Conservation (phyloP, 2,329 filamentous ascomycete genomes). For the Zarea fungicola region DNA sequence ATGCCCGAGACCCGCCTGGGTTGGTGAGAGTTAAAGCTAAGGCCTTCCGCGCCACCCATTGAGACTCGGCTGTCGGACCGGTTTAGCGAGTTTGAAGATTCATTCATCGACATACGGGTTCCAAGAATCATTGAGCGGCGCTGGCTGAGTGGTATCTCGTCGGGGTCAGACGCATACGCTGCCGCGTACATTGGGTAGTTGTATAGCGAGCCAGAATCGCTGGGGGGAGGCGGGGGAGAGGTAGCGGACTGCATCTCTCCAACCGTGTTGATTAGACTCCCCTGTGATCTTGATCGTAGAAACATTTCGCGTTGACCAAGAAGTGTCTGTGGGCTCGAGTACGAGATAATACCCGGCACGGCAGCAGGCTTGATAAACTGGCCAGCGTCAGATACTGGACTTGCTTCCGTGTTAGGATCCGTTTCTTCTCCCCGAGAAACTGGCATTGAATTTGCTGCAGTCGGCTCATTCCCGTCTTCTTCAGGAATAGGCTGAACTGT, state of each 20-base stretch:
- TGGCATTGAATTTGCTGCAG: conserved; percentile 10
- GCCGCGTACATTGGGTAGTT: conserved; percentile 30
- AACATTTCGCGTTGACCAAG: conserved; percentile 51
- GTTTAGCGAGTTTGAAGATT: conserved; percentile 9
- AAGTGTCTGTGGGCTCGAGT: conserved; percentile 49
- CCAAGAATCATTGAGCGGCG: conserved; percentile 56
- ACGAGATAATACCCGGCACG: conserved; percentile 44
- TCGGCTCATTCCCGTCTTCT: conserved; percentile 24
- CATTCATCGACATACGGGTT: conserved; percentile 31
- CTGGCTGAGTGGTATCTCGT: conserved; percentile 68
- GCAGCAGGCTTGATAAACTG: conserved; percentile 18
- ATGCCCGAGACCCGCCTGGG: conserved; percentile 42
- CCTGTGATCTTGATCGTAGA: conserved; percentile 47
- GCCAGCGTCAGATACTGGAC: not conserved
- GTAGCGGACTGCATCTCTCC: conserved; percentile 21
- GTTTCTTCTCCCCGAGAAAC: conserved; percentile 20
- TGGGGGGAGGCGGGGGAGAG: conserved; percentile 23
- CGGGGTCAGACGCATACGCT: conserved; percentile 41
- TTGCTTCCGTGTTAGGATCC: conserved; percentile 4
- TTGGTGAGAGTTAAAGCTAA: conserved; percentile 50
- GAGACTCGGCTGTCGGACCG: conserved; percentile 1
- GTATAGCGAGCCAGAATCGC: conserved; percentile 38
- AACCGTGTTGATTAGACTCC: conserved; percentile 28
- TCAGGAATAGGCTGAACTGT: conserved; percentile 40
- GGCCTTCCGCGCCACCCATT: conserved; percentile 27